A percentile compares a stretch with the other conserved stretches of the same genome.
phyloP scores from a whole-genome alignment of 2,329 filamentous ascomycete species.

The Ascochyta viciae-villosae region DNA sequence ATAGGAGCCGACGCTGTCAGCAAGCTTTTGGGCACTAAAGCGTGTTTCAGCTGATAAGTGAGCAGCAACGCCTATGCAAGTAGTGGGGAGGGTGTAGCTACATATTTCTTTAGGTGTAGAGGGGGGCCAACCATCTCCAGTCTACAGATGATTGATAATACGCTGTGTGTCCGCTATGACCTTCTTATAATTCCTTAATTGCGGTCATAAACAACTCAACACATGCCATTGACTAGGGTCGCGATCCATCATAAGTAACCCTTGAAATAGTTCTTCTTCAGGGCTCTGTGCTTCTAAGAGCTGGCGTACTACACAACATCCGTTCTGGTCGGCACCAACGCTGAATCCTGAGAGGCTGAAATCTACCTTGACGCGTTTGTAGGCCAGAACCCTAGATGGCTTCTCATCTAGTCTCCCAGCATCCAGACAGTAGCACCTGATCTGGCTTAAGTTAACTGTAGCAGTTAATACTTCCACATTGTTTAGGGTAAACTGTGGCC shows the following conservation, averaged over 20 bases:
- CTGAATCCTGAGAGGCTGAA: constrained; percentile 53
- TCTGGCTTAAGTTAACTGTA: constrained; percentile 69
- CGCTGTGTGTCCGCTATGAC: constrained; percentile 62
- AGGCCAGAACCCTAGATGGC: constrained; percentile 57
- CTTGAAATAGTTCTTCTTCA: constrained; percentile 68
- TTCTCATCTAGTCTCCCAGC: constrained; percentile 63
- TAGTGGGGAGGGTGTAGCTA: constrained; percentile 63
- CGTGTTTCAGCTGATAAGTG: constrained; percentile 50
- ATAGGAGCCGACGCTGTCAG: constrained; percentile 69
- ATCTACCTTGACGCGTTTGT: constrained; percentile 54
- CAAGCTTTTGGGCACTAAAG: constrained; percentile 67
- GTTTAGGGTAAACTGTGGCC: constrained; percentile 67
- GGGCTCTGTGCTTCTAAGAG: constrained; percentile 63
- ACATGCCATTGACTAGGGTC: constrained; percentile 53
- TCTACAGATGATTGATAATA: constrained; percentile 58
- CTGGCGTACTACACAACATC: constrained; percentile 55
- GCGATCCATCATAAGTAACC: constrained; percentile 62
- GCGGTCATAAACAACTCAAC: constrained; percentile 62
- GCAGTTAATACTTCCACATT: constrained; percentile 62
- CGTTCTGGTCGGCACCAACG: constrained; percentile 53
- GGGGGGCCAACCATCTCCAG: constrained; percentile 58
- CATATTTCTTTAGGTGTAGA: constrained; percentile 67
- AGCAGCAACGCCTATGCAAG: constrained; percentile 32
- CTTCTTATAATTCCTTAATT: constrained; percentile 58
- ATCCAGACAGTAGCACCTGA: constrained; percentile 65